phyloP scores from a whole-genome alignment of 176 grass and related monocot species.

The Raddia distichophylla region DNA sequence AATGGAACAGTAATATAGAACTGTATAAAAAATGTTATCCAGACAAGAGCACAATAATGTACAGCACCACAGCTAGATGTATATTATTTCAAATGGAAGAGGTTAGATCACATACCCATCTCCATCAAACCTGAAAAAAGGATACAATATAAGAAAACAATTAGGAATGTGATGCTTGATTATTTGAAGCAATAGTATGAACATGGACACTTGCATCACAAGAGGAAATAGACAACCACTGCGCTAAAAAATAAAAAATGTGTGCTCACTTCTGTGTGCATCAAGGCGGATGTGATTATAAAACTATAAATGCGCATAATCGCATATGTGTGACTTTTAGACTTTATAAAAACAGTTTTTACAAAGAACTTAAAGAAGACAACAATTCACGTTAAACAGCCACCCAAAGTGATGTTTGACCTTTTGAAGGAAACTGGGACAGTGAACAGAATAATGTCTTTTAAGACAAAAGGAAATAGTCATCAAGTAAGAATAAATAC shows the following conservation, averaged over 20 bases:
- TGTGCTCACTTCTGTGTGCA: background rate
- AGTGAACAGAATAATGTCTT: background rate
- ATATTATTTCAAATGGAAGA: conserved; percentile 23
- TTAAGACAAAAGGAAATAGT: background rate
- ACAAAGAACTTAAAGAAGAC: background rate
- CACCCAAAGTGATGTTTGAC: background rate
- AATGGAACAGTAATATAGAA: background rate
- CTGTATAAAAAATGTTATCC: background rate
- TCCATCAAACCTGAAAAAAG: conserved; percentile 89
- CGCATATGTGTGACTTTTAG: background rate
- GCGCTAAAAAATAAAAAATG: background rate
- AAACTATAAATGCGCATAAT: background rate
- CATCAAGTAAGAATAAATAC: conserved; percentile 41
- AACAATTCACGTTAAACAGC: background rate
- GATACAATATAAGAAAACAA: conserved; percentile 1
- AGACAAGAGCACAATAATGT: background rate
- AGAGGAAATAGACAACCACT: background rate
- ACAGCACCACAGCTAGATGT: background rate
- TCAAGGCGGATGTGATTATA: background rate
- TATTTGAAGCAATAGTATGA: conserved; percentile 2
- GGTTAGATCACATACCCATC: conserved; percentile 67
- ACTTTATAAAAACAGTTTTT: background rate
- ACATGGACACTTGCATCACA: conserved; percentile 7
- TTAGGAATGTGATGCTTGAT: background rate
- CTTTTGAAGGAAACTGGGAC: background rate